Evolutionary conservation across 352 stramenopile genomes (phyloP).

Genomic region (Phytophthora lateralis): DNA sequence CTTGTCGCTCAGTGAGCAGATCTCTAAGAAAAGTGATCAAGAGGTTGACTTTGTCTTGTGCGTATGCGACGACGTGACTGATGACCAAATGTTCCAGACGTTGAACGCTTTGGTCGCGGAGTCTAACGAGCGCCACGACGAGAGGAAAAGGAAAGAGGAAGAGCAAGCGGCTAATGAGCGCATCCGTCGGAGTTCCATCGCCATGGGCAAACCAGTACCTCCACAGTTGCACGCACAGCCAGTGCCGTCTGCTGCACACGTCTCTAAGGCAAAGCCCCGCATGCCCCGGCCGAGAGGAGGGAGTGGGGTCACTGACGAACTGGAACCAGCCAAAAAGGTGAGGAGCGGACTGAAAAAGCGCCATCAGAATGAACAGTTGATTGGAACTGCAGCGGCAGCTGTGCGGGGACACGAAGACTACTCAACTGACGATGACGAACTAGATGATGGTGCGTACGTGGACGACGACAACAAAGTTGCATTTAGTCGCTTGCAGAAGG

Average conservation of each 20-base stretch:
- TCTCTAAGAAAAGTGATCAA: constrained; percentile 63
- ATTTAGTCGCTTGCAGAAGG: constrained; percentile 78
- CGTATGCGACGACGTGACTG: constrained; percentile 87
- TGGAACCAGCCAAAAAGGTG: constrained; percentile 25
- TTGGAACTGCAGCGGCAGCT: constrained; percentile 28
- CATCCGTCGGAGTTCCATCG: constrained; percentile 39
- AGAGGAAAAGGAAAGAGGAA: constrained; percentile 43
- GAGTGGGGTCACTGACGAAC: constrained; percentile 25
- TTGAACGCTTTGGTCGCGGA: constrained; percentile 77
- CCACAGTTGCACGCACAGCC: constrained; percentile 28
- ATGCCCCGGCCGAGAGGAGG: constrained; percentile 32
- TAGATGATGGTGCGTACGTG: constrained; percentile 42
- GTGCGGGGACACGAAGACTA: constrained; percentile 39
- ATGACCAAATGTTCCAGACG: constrained; percentile 92
- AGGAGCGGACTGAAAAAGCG: constrained; percentile 18
- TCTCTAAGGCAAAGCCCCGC: constrained; percentile 43
- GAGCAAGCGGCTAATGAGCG: constrained; percentile 37
- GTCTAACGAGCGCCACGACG: constrained; percentile 75
- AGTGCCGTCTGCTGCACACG: constrained; percentile 39
- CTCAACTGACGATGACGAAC: constrained; percentile 55
- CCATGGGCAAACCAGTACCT: constrained; percentile 9
- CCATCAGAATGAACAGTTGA: constrained; percentile 20
- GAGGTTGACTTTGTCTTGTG: constrained; percentile 90
- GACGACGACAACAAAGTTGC: constrained; percentile 83
- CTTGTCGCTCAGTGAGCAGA: constrained; percentile 68